Evolutionary conservation across 129 eudicot species (phyloP), one percentile per base, ranked within the genome.

Genomic region (Lonicera japonica): DNA sequence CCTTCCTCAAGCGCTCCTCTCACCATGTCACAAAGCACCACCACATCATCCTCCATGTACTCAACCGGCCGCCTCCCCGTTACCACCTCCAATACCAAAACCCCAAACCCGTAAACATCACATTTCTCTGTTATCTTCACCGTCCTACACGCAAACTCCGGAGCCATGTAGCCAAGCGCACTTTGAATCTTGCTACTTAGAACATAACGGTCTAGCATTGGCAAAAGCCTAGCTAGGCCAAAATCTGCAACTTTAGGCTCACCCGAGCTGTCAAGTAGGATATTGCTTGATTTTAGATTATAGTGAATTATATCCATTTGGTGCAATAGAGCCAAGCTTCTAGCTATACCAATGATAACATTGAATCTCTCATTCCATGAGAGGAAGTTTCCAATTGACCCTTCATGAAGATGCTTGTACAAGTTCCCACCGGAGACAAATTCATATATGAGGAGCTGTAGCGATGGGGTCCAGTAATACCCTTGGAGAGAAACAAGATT

Each of bases 11-110:
- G 54, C 0, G 96, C 86, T 38, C 92, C 96, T 57, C 99, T 77
- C n/a, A 92, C 96, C 96, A 92, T 85, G 38, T 92, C 99, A 65
- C 85, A 82, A 1, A 88, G 89, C 47, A 92, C 95, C 24, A 88
- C 95, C 53, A 92, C 99, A 16, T 92, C 99, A 52, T 92, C 99
- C 71, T 92, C 99, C 99, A 83, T 92, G 70, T 92, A 92, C 85
- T 92, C 99, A 25, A 92, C 99, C 0, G 99, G 99, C 63, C 82
- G 77, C 74, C 79, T 80, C 6, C 99, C 99, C 0, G 96, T 92
- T 5, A 92, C 83, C 13, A 83, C 75, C 71, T 92, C 99, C 40
- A 88, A 72, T 29, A 82, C 80, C 77, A 92, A 74, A 21, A 92
- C 83, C 38, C 99, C 99, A n/a, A 92, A 92, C 2, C 96, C 99